A percentile compares a stretch with the other conserved stretches of the same genome.
Conservation (phyloP, 2,329 filamentous ascomycete genomes). For the Colletotrichum cordylinicola region DNA sequence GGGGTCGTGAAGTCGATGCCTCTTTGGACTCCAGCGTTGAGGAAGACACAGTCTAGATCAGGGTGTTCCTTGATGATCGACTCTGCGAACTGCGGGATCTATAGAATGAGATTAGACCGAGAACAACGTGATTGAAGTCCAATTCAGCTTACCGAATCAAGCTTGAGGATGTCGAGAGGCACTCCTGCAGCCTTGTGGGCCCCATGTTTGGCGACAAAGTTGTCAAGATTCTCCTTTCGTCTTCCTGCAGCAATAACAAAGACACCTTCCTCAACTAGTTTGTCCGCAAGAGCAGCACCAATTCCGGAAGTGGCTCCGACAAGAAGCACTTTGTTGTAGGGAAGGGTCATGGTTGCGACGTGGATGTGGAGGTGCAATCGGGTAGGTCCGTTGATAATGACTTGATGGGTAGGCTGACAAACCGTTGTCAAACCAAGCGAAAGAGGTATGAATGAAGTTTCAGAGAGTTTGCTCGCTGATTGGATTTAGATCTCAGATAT, state of each 20-base stretch:
- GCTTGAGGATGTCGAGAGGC: not conserved
- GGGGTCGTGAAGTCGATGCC: constrained; percentile 43
- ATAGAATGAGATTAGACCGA: not conserved
- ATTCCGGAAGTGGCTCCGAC: constrained; percentile 40
- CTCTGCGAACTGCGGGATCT: not conserved
- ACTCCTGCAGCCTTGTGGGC: constrained; percentile 37
- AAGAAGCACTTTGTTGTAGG: constrained; percentile 61
- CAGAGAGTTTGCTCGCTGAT: not conserved
- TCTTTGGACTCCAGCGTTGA: constrained; percentile 62
- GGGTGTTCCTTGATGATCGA: constrained; percentile 41
- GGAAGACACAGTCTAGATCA: constrained; percentile 60
- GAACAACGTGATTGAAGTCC: not conserved
- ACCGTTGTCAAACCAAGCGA: not conserved
- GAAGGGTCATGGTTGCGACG: constrained; percentile 48
- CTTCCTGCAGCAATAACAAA: constrained; percentile 54
- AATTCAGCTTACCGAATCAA: not conserved
- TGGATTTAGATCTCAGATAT: rapidly evolving
- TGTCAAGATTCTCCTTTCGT: constrained; percentile 52
- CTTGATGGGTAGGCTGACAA: not conserved
- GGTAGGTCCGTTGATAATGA: not conserved
- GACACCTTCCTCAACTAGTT: constrained; percentile 44
- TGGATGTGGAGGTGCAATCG: not conserved
- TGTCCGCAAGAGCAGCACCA: constrained; percentile 35
- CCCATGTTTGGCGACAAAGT: constrained; percentile 50
- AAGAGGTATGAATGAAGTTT: not conserved